Conservation (phyloP, 345 rosid genomes). For the Lumnitzera racemosa region DNA sequence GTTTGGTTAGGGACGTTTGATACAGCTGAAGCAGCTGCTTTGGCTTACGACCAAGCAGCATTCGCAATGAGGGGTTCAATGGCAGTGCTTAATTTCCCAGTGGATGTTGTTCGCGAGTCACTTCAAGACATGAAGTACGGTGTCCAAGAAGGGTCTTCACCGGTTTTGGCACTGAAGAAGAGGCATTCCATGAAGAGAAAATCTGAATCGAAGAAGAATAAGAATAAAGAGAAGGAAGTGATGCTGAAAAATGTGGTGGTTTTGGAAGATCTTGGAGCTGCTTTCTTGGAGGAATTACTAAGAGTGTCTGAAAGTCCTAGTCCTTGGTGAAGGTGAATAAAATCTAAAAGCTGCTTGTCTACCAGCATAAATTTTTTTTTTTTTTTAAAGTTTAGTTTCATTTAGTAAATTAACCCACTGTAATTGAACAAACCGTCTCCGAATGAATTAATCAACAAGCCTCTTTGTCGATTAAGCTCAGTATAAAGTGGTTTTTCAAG, state of each 20-base stretch:
- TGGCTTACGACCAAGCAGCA: constrained; percentile 71
- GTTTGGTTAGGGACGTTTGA: constrained; percentile 69
- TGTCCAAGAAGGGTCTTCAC: constrained; percentile 33
- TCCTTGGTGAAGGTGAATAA: constrained; percentile 11
- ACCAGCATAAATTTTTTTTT: too few species aligned
- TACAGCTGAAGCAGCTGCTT: constrained; percentile 58
- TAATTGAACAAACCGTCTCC: too few species aligned
- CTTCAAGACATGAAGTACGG: constrained; percentile 32
- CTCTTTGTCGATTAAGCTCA: too few species aligned
- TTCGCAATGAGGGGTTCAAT: constrained; percentile 45
- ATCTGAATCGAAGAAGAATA: constrained; percentile 30
- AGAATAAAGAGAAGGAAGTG: constrained; percentile 17
- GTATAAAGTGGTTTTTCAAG: too few species aligned
- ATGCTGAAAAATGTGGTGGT: constrained; percentile 32
- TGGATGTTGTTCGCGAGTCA: constrained; percentile 31
- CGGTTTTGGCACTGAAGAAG: constrained; percentile 47
- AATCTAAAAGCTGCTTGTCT: too few species aligned
- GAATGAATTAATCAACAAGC: too few species aligned
- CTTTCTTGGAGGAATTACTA: constrained; percentile 54
- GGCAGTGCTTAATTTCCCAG: constrained; percentile 48
- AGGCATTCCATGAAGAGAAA: constrained; percentile 37
- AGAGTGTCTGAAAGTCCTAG: constrained; percentile 19
- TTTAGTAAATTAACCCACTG: too few species aligned
- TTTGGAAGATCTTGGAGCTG: constrained; percentile 55
- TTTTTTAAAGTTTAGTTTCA: too few species aligned